Evolutionary conservation across 805 yeast species (phyloP), one percentile per base, ranked within the genome.

Genomic region (Teunomyces kruisii): DNA sequence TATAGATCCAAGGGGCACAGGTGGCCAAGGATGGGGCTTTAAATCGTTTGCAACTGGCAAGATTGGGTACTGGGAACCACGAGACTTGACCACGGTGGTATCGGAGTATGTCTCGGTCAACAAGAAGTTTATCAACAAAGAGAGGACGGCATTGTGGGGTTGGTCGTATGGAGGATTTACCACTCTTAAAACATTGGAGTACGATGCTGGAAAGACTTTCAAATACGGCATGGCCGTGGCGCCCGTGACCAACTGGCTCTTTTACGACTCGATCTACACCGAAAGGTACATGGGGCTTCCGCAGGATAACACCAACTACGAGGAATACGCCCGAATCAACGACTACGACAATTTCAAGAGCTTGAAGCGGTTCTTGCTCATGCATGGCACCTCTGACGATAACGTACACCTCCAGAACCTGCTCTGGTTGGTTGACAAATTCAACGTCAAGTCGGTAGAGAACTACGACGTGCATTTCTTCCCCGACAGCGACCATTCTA

Each of bases 341-440:
- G 70, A 86, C 41, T 78, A 78, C 17, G 74, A 77, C 1, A 75
- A 74, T 9, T 76, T 94, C 52, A 80, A 74, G 12, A 58, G 71
- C 38, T 59, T 61, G 15, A 75, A 75, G 39, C 74, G 98, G 57
- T 89, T 94, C 58, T 65, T 94, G 49, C 61, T 94, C 30, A 88
- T 92, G 88, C 99, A 92, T 60, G 99, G 99, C 1, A 84, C 97
- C 0, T 96, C 97, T 4, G 99, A 94, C 67, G 99, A 94, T 65
- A 94, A 94, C 56, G 99, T 94, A 38, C 98, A 94, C 67, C 80
- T 91, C 66, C 99, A 94, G 62, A 88, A 94, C 68, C 79, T 92
- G 36, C 73, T 89, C 48, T 81, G 83, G 61, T 70, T 94, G 31
- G 59, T 94, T 38, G 98, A 94, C 66, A 68, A 78, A 53, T 73